phyloP scores from a whole-genome alignment of 805 yeast genomes.

The Cyberlindnera veronae region DNA sequence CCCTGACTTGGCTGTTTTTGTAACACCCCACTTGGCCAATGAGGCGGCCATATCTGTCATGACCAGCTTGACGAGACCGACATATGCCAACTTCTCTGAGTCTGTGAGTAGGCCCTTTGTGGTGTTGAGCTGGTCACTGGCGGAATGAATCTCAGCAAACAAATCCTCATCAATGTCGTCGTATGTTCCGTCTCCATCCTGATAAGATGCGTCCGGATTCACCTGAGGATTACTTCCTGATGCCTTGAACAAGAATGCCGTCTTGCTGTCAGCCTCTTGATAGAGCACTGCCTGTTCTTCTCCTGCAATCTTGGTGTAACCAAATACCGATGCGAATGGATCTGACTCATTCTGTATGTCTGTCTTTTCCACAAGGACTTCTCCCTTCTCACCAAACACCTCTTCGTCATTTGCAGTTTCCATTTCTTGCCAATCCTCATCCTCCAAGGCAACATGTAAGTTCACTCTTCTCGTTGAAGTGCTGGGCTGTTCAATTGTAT shows the following conservation, averaged over 20 bases:
- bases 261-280: conserved; percentile 47
- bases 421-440: conserved; percentile 80
- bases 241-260: conserved; percentile 50
- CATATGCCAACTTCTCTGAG: conserved; percentile 85
- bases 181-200: conserved; percentile 25
- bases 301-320: conserved; percentile 85
- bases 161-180: conserved; percentile 37
- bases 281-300: conserved; percentile 83
- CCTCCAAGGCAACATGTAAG: conserved; percentile 25
- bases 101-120: conserved; percentile 81
- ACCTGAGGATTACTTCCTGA: not conserved
- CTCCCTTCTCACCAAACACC: conserved; percentile 78
- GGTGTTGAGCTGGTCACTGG: conserved; percentile 66
- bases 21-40: conserved; percentile 54
- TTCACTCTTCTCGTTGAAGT: conserved; percentile 1
- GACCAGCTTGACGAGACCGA: conserved; percentile 75
- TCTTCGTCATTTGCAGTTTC: conserved; percentile 74
- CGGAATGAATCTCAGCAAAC: conserved; percentile 34
- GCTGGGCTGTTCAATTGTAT: not conserved
- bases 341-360: conserved; percentile 1
- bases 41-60: conserved; percentile 79
- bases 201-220: not conserved
- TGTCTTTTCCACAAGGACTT: conserved; percentile 39
- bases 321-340: conserved; percentile 31
- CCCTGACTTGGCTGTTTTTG: conserved; percentile 43